phyloP scores from a whole-genome alignment of 495 filamentous ascomycete species.

The Hyaloscypha finlandica region DNA sequence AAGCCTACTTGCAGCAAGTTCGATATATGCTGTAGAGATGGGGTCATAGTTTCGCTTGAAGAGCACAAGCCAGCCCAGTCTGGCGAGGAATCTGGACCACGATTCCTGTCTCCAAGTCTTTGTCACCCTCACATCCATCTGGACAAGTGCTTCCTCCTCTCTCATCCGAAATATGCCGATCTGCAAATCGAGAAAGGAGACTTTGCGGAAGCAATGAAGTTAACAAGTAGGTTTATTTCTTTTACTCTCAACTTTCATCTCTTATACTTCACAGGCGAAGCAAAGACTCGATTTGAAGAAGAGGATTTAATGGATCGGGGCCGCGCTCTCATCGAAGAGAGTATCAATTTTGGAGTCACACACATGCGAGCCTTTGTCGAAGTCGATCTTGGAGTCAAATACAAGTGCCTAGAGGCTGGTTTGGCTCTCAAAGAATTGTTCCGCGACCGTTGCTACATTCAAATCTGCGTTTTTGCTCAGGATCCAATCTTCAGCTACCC shows the following conservation, averaged over 20 bases:
- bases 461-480: slow-evolving; percentile 76
- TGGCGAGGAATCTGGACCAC: background rate
- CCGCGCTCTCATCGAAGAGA: slow-evolving; percentile 66
- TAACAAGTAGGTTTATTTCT: slow-evolving; percentile 44
- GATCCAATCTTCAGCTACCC: slow-evolving; percentile 64
- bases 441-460: slow-evolving; percentile 56
- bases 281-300: slow-evolving; percentile 61
- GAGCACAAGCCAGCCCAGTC: slow-evolving; percentile 3
- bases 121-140: slow-evolving; percentile 79
- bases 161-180: slow-evolving; percentile 55
- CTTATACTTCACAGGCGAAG: slow-evolving; percentile 38
- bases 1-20: slow-evolving; percentile 27
- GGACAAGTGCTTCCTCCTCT: slow-evolving; percentile 72
- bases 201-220: slow-evolving; percentile 65
- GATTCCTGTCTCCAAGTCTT: slow-evolving; percentile 57
- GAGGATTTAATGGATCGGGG: slow-evolving; percentile 64
- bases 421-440: slow-evolving; percentile 59
- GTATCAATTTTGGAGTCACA: slow-evolving; percentile 66
- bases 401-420: slow-evolving; percentile 60
- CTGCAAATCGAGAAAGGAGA: slow-evolving; percentile 59
- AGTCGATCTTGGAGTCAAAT: slow-evolving; percentile 62
- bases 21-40: slow-evolving; percentile 26
- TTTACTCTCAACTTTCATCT: slow-evolving; percentile 4
- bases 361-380: slow-evolving; percentile 75
- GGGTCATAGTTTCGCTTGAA: slow-evolving; percentile 23